Percentiles rank a stretch among this genome's conserved stretches.
Conservation (phyloP, 2,329 filamentous ascomycete species). For the Orbilia javanica region DNA sequence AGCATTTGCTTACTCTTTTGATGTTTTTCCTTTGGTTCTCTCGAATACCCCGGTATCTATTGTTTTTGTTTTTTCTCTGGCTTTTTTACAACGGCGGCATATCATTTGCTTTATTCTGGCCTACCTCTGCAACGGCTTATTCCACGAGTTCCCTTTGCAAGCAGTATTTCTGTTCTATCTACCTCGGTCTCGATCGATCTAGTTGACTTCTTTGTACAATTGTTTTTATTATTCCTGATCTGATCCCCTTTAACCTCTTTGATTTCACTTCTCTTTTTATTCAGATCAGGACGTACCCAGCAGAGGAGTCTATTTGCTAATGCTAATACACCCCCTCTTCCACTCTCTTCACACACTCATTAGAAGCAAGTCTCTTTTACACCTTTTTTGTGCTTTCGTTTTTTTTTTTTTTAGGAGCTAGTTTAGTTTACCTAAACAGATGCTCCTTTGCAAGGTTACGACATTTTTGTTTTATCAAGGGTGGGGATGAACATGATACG, state of each 20-base stretch:
- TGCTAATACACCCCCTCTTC: constrained; percentile 51
- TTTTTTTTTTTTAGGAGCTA: constrained; percentile 15
- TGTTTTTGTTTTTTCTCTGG: constrained; percentile 4
- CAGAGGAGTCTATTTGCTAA: constrained; percentile 55
- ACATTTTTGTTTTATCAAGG: constrained; percentile 25
- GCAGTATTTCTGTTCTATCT: constrained; percentile 12
- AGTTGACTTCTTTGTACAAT: constrained; percentile 19
- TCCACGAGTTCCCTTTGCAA: constrained; percentile 56
- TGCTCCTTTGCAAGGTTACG: constrained; percentile 32
- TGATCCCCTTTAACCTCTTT: neutral
- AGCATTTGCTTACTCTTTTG: constrained; percentile 42
- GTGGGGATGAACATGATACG: constrained; percentile 43
- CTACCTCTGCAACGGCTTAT: constrained; percentile 39
- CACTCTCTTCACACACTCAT: constrained; percentile 45
- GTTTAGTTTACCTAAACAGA: constrained; percentile 10
- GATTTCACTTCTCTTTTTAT: constrained; percentile 18
- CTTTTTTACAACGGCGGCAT: constrained; percentile 42
- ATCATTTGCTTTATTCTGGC: constrained; percentile 46
- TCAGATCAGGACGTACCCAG: constrained; percentile 30
- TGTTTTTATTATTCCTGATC: constrained; percentile 25
- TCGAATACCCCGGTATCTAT: constrained; percentile 40
- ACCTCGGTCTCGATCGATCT: constrained; percentile 19
- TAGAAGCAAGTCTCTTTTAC: constrained; percentile 21
- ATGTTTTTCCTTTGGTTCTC: constrained; percentile 39
- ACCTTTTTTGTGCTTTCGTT: constrained; percentile 28